Evolutionary conservation across 2,329 filamentous ascomycete genomes (phyloP), one percentile per base, ranked within the genome.

Genomic region (Phaeomoniella chlamydospora): DNA sequence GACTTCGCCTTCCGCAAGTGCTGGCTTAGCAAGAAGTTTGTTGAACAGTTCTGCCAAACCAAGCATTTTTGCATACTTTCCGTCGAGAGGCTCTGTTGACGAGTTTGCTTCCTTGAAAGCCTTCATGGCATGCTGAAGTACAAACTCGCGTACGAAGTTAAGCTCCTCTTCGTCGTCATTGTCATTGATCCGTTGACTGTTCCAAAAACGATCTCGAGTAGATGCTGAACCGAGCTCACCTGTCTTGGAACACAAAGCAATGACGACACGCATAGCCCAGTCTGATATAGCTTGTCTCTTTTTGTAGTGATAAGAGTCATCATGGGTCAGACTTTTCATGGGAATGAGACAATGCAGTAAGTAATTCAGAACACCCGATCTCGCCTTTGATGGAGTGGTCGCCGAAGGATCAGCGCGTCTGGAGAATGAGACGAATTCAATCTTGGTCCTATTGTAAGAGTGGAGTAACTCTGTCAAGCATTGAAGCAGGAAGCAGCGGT

Each of bases 341-440:
- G 76, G 74, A 29, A 80, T 68, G 13, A 98, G 65, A 40, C 80
- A 80, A 47, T 82, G 86, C 34, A 98, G 73, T 22, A 98, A 68
- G 51, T 98, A 98, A 55, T 96, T 94, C 43, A 98, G 65, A 31
- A 96, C 80, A 43, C 82, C 86, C 9, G 88, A 87, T 29, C 90
- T 77, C 38, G 90, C 90, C 57, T 96, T 96, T 12, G 92, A 87
- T 4, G 90, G 90, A 2, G 90, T 96, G 37, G 76, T 77, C 9
- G 79, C 79, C 46, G 84, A 79, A 31, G 85, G 71, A 33, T 88
- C 84, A 4, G 84, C 80, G 51, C 87, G 94, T 41, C 88, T 79
- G 45, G 92, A 96, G 62, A 94, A 98, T 56, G 94, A 96, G 64
- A 99, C 94, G 54, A 99, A 96, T 54, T 98, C 92, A 31, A 98